Conservation (phyloP, 176 grass and related monocot genomes). For the Elymus sibiricus region DNA sequence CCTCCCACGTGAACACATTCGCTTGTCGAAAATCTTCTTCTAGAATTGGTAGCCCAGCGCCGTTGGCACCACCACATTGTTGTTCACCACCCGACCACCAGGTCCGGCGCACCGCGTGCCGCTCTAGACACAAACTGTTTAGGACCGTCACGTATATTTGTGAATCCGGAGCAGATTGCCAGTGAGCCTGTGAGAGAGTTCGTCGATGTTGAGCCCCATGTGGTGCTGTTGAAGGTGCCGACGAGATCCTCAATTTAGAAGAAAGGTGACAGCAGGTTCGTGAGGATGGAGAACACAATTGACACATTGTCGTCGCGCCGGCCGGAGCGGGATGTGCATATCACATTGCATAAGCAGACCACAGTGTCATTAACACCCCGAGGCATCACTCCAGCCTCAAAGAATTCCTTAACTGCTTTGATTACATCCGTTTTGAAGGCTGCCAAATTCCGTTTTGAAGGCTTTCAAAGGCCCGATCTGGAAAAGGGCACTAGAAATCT, state of each 20-base stretch:
- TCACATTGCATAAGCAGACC: too few species aligned
- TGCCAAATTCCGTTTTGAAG: too few species aligned
- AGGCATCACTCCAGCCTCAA: too few species aligned
- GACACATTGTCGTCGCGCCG: too few species aligned
- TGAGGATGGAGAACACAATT: too few species aligned
- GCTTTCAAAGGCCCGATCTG: too few species aligned
- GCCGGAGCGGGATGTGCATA: too few species aligned
- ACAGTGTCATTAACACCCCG: too few species aligned
- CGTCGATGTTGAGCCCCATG: not conserved
- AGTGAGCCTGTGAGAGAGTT: not conserved
- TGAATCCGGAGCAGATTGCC: not conserved
- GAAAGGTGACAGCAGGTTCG: not conserved
- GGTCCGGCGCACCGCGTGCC: not conserved
- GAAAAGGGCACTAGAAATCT: too few species aligned
- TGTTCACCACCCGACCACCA: constrained; percentile 16
- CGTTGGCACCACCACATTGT: constrained; percentile 8
- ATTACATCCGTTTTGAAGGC: too few species aligned
- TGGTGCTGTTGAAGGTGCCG: not conserved
- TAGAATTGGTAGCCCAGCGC: constrained; percentile 34
- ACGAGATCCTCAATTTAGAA: not conserved
- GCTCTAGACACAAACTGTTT: constrained; percentile 5
- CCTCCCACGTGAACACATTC: too few species aligned
- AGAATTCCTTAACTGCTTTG: too few species aligned
- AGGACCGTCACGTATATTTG: constrained; percentile 9
- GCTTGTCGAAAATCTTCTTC: not conserved